Evolutionary conservation across 2,329 filamentous ascomycete genomes (phyloP).

Genomic region (Sporothrix brunneoviolacea): DNA sequence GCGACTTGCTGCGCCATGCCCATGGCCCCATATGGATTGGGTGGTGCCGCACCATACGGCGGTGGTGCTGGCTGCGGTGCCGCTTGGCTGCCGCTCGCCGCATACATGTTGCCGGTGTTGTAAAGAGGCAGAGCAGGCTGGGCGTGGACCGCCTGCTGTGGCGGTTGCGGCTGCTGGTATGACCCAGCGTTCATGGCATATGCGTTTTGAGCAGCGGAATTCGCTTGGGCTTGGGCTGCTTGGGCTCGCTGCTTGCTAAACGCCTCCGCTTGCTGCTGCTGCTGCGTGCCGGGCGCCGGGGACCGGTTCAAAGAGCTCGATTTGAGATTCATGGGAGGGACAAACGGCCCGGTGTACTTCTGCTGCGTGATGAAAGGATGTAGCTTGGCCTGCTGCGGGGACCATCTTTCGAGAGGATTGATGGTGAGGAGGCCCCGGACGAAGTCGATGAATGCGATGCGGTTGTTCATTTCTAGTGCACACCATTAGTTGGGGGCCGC

Average conservation of each 20-base stretch:
- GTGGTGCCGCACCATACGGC: conserved; percentile 60
- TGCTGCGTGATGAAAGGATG: conserved; percentile 98
- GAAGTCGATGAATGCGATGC: conserved; percentile 96
- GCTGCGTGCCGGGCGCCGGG: conserved; percentile 85
- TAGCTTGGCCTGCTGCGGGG: conserved; percentile 91
- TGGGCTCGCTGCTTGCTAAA: conserved; percentile 85
- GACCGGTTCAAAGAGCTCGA: conserved; percentile 78
- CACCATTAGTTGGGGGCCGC: too few relatives aligned
- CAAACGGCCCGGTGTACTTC: conserved; percentile 93
- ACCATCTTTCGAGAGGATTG: conserved; percentile 95
- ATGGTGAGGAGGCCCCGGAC: conserved; percentile 88
- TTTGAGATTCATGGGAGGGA: conserved; percentile 95
- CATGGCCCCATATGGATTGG: conserved; percentile 66
- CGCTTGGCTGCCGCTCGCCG: conserved; percentile 46
- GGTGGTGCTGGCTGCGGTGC: conserved; percentile 60
- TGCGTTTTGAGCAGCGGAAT: conserved; percentile 58
- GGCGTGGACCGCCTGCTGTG: conserved; percentile 21
- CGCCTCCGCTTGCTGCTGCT: conserved; percentile 91
- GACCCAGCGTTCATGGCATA: conserved; percentile 50
- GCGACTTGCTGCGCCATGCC: conserved; percentile 56
- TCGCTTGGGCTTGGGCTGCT: conserved; percentile 64
- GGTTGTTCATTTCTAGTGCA: conserved; percentile 87
- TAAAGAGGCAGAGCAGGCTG: conserved; percentile 58
- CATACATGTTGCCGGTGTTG: conserved; percentile 62
- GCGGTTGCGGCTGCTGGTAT: conserved; percentile 37